Percentiles rank a stretch among this genome's conserved stretches.
Evolutionary conservation across 2,329 filamentous ascomycete species (phyloP).

Genomic region (Fusarium buharicum): DNA sequence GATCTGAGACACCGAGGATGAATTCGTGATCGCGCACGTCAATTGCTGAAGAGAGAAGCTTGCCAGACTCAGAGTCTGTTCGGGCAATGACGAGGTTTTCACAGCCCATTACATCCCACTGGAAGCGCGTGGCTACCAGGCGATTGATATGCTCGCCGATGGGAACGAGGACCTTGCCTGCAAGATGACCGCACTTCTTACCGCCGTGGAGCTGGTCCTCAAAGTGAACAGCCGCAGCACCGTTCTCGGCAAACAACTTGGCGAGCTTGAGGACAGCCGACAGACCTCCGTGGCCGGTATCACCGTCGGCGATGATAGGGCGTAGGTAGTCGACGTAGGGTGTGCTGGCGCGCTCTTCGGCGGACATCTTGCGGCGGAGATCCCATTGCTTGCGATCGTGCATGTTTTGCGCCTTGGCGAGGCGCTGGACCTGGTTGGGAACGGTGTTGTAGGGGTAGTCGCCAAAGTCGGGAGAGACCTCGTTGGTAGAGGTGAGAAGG

Average conservation of each 20-base stretch:
- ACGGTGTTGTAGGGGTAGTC: conserved; percentile 99
- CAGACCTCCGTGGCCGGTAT: conserved; percentile 93
- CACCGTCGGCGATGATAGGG: conserved; percentile 95
- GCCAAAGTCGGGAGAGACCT: conserved; percentile 96
- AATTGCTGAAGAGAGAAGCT: conserved; percentile 87
- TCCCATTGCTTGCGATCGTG: conserved; percentile 98
- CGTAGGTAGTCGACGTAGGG: conserved; percentile 93
- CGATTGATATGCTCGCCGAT: conserved; percentile 97
- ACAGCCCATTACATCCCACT: conserved; percentile 97
- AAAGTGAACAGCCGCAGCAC: conserved; percentile 95
- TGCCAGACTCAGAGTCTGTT: conserved; percentile 94
- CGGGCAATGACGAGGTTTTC: conserved; percentile 96
- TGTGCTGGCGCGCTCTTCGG: conserved; percentile 76
- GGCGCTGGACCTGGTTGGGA: conserved; percentile 94
- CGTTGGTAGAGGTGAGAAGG: conserved; percentile 91
- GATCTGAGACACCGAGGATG: conserved; percentile 85
- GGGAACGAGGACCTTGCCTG: conserved; percentile 94
- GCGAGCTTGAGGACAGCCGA: conserved; percentile 95
- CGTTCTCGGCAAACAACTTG: conserved; percentile 97
- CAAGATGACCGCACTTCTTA: conserved; percentile 97
- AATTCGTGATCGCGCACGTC: conserved; percentile 97
- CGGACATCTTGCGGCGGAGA: conserved; percentile 77
- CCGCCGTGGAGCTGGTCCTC: conserved; percentile 98
- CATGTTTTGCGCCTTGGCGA: conserved; percentile 96
- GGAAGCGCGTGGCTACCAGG: conserved; percentile 89